These are phyloP conservation scores for Apophysomyces variabilis DNA, from an alignment of 371 early-diverging fungal species.

Conservation along the genomic window DNA sequence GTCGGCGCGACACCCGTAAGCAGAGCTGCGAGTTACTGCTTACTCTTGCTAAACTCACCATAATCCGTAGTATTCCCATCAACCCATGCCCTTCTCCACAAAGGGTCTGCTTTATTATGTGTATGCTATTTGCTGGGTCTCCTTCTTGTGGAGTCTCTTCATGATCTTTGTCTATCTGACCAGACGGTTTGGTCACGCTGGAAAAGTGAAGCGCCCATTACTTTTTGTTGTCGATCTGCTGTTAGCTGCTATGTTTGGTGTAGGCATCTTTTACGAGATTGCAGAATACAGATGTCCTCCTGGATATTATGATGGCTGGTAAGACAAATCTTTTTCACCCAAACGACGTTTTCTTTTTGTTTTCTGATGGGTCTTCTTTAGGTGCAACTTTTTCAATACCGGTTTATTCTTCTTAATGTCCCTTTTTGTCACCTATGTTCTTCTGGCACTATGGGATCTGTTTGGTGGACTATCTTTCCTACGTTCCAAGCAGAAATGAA, in stretches of 20 bases:
- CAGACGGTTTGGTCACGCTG: conserved; percentile 29
- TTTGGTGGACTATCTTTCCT: conserved; percentile 35
- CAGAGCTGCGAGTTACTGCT: neutral
- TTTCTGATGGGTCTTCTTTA: neutral
- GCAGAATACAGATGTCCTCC: conserved; percentile 38
- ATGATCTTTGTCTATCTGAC: conserved; percentile 37
- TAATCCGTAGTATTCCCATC: conserved; percentile 22
- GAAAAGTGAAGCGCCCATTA: conserved; percentile 34
- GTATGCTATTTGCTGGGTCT: conserved; percentile 28
- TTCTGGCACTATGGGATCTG: conserved; percentile 33
- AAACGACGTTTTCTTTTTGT: too few relatives aligned
- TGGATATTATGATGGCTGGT: conserved; percentile 41
- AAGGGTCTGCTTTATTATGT: conserved; percentile 30
- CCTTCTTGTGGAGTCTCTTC: conserved; percentile 33
- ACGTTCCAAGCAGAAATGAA: neutral
- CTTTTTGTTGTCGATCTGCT: conserved; percentile 24
- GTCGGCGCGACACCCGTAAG: conserved; percentile 42
- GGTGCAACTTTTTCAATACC: conserved; percentile 45
- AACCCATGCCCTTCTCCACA: conserved; percentile 22
- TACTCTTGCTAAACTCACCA: neutral
- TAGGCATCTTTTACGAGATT: conserved; percentile 36
- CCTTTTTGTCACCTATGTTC: conserved; percentile 28
- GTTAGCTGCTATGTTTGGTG: conserved; percentile 38
- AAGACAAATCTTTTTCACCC: conserved; percentile 5
- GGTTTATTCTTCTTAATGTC: conserved; percentile 35